Evolutionary conservation across 371 early-diverging fungal species (phyloP).

Genomic region (Batkoa obscura): DNA sequence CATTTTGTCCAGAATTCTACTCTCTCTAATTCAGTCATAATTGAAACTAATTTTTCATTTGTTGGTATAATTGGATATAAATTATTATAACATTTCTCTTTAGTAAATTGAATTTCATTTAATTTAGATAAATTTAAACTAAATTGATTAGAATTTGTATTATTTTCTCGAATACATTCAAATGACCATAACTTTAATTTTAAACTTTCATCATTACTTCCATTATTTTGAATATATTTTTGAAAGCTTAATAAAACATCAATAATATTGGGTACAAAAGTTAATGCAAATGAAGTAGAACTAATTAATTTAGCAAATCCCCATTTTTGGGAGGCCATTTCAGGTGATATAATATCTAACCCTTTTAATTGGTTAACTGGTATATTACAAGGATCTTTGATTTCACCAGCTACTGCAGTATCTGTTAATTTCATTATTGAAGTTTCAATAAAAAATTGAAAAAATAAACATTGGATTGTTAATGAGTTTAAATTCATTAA

Average conservation of each 20-base stretch:
- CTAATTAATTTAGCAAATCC: constrained; percentile 4
- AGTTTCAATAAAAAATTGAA: constrained; percentile 2
- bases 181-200: background rate
- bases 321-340: background rate
- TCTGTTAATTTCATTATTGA: constrained; percentile 1
- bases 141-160: background rate
- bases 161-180: constrained; percentile 6
- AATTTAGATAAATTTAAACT: background rate
- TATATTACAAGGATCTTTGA: background rate
- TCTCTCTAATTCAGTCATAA: background rate
- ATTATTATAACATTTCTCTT: too few species aligned
- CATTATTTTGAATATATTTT: background rate
- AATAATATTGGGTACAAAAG: constrained; percentile 2
- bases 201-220: too few species aligned
- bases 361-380: background rate
- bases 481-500: background rate
- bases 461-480: background rate
- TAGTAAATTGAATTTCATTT: background rate
- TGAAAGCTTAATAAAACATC: background rate
- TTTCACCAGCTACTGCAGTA: background rate
- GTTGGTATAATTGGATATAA: constrained; percentile 1
- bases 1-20: constrained; percentile 5
- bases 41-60: background rate
- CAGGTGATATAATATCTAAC: background rate
- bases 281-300: background rate